phyloP scores from a whole-genome alignment of 1,284 basidiomycete species.

The Jaminaea rosea region DNA sequence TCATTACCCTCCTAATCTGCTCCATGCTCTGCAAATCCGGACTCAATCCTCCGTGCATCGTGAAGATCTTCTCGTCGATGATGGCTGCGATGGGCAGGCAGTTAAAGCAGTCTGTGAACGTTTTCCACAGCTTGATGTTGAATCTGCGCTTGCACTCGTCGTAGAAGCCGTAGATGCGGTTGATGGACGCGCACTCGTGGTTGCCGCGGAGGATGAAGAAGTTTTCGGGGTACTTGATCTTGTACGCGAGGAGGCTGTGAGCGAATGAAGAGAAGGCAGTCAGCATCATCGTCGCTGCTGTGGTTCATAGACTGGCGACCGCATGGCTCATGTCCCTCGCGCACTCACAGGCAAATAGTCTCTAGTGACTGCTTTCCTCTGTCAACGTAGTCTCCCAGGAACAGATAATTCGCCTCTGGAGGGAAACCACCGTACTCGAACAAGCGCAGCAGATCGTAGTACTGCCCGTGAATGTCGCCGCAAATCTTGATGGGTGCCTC shows the following conservation, averaged over 20 bases:
- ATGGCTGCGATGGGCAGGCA: slow-evolving; percentile 90
- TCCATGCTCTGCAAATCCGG: slow-evolving; percentile 95
- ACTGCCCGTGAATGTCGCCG: slow-evolving; percentile 97
- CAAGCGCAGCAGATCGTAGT: slow-evolving; percentile 91
- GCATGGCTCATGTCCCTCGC: too few species aligned
- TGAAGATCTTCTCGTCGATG: slow-evolving; percentile 95
- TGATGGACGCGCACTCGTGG: slow-evolving; percentile 98
- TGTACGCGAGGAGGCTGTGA: slow-evolving; percentile 93
- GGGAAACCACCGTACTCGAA: slow-evolving; percentile 99
- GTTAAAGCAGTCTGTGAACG: slow-evolving; percentile 94
- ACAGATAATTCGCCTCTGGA: slow-evolving; percentile 92
- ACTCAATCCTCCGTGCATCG: slow-evolving; percentile 75
- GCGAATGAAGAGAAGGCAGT: too few species aligned
- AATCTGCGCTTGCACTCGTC: slow-evolving; percentile 99
- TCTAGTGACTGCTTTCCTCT: slow-evolving; percentile 96
- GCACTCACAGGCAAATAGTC: slow-evolving; percentile 94
- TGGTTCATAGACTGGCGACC: too few species aligned
- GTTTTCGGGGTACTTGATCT: slow-evolving; percentile 95
- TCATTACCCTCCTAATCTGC: slow-evolving; percentile 97
- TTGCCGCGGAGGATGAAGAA: slow-evolving; percentile 97
- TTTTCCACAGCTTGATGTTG: slow-evolving; percentile 99
- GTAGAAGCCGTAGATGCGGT: slow-evolving; percentile 98
- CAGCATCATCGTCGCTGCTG: too few species aligned
- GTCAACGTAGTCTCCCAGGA: slow-evolving; percentile 97
- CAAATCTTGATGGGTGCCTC: slow-evolving; percentile 96